Base-by-base conservation (phyloP, 2,329 filamentous ascomycete genomes). In the Trichoderma arundinaceum region DNA sequence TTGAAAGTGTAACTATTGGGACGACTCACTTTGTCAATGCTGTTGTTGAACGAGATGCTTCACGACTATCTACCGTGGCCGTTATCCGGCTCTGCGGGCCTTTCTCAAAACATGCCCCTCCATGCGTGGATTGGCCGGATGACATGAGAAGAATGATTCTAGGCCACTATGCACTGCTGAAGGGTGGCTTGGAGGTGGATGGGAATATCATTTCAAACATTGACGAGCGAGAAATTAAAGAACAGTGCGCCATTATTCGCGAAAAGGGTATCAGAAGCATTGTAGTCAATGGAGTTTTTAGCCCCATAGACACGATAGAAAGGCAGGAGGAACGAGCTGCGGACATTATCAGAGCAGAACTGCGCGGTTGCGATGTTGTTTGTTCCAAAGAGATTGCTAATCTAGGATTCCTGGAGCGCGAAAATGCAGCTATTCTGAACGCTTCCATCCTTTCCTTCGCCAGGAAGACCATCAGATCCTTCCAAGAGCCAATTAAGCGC, bases 391-490 rank as follows among this genome's bases (percentile, higher is more conserved):
- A 84, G 13, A 82, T 86, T 2, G 84, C 83, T 13, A 85, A 81
- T 68, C 74, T 84, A 10, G 84, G 77, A 44, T 86, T 87, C 61
- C 75, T 88, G 7, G 87, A 88, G 74, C 80, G 88, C 43, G 88
- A 90, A 73, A 90, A 90, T 70, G 87, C 87, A 0, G 83, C 85
- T 1, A 87, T 90, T 17, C 76, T 90, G 19, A 90, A 90, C 68
- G 87, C 86, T 0, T 82, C 86, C 1, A 87, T 90, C 39, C 76
- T 88, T 10, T 72, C 79, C 0, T 88, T 88, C 70, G 87, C 86
- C 0, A 78, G 81, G 15, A 79, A 79, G 68, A 88, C 86, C 0
- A 87, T 88, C 67, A 77, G 76, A 9, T 82, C 82, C 0, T 89
- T 90, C 68, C 78, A 83, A 28, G 76, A 78, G 43, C 82, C 86